Evolutionary conservation across 2,329 filamentous ascomycete species (phyloP).

Genomic region (Aspergillus calidoustus): DNA sequence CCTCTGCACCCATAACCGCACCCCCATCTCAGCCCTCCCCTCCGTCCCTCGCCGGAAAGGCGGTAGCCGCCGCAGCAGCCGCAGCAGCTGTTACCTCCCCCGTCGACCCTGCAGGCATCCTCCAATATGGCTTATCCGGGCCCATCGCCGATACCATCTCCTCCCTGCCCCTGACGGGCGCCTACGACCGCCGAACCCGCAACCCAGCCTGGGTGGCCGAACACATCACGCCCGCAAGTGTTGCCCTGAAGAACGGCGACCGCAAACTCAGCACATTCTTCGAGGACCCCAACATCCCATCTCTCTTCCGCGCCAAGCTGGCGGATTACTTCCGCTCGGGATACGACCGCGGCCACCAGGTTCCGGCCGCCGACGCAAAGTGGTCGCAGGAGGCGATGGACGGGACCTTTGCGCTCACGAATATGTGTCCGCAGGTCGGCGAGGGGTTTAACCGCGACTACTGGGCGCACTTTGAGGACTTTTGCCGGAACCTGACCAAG

Average conservation of each 20-base stretch:
- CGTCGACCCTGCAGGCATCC: constrained; percentile 76
- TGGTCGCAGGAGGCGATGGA: constrained; percentile 96
- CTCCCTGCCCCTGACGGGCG: constrained; percentile 77
- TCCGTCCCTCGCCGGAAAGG: constrained; percentile 34
- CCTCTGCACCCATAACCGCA: constrained; percentile 43
- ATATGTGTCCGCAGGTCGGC: constrained; percentile 98
- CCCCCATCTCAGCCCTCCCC: constrained; percentile 36
- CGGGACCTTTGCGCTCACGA: constrained; percentile 87
- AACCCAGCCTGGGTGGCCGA: constrained; percentile 96
- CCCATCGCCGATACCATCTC: constrained; percentile 81
- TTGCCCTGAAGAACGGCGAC: constrained; percentile 75
- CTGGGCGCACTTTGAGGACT: constrained; percentile 99
- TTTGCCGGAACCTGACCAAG: constrained; percentile 80
- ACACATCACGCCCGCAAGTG: constrained; percentile 89
- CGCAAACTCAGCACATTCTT: constrained; percentile 81
- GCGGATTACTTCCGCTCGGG: constrained; percentile 94
- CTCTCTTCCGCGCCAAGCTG: constrained; percentile 85
- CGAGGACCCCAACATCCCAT: constrained; percentile 79
- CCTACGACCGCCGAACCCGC: constrained; percentile 85
- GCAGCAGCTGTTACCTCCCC: constrained; percentile 42
- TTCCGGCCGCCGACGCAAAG: constrained; percentile 93
- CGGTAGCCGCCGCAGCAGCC: constrained; percentile 22
- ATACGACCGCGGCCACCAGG: constrained; percentile 95
- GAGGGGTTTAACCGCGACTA: constrained; percentile 99
- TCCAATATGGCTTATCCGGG: constrained; percentile 90